phyloP scores from a whole-genome alignment of 495 filamentous ascomycete species.

The Pseudoneurospora amorphoporcata region DNA sequence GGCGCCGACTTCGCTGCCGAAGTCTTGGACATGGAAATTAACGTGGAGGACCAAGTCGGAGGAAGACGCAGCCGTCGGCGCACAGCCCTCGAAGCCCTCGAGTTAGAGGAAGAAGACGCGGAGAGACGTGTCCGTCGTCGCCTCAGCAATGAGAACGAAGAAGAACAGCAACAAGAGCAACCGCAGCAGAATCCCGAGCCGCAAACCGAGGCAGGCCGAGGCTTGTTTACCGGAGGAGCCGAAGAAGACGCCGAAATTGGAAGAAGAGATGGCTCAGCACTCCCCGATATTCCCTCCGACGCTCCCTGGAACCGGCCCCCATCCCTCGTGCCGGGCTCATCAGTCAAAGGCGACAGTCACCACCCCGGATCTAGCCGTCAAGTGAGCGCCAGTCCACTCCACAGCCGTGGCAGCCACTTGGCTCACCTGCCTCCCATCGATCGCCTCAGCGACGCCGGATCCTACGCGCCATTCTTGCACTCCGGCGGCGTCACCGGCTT shows the following conservation, averaged over 20 bases:
- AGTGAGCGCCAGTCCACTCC: slow-evolving; percentile 29
- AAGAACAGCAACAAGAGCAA: slow-evolving; percentile 5
- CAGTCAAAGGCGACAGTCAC: slow-evolving; percentile 21
- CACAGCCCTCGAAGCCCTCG: slow-evolving; percentile 13
- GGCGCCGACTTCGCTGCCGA: slow-evolving; percentile 23
- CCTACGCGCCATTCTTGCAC: slow-evolving; percentile 12
- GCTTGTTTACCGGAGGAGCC: background rate
- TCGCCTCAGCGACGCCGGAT: slow-evolving; percentile 28
- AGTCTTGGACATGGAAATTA: slow-evolving; percentile 16
- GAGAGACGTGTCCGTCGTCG: slow-evolving; percentile 20
- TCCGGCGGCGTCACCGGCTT: slow-evolving; percentile 18
- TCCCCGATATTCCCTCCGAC: slow-evolving; percentile 32
- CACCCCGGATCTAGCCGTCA: slow-evolving; percentile 13
- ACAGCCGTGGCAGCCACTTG: slow-evolving; percentile 20
- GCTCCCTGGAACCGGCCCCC: slow-evolving; percentile 37
- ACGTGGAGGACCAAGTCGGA: slow-evolving; percentile 8
- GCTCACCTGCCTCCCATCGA: slow-evolving; percentile 17
- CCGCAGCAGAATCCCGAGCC: background rate
- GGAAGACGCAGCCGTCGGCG: slow-evolving; percentile 11
- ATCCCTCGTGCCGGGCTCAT: slow-evolving; percentile 31
- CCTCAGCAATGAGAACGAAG: slow-evolving; percentile 16
- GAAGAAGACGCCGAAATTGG: slow-evolving; percentile 28
- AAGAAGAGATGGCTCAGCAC: slow-evolving; percentile 23
- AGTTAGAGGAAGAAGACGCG: slow-evolving; percentile 13
- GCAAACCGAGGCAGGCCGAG: background rate